Percentiles rank a stretch among this genome's conserved stretches.
These are phyloP conservation scores for Blastocrithidia nonstop DNA, from an alignment of 208 protist genomes.

Conservation along the genomic window DNA sequence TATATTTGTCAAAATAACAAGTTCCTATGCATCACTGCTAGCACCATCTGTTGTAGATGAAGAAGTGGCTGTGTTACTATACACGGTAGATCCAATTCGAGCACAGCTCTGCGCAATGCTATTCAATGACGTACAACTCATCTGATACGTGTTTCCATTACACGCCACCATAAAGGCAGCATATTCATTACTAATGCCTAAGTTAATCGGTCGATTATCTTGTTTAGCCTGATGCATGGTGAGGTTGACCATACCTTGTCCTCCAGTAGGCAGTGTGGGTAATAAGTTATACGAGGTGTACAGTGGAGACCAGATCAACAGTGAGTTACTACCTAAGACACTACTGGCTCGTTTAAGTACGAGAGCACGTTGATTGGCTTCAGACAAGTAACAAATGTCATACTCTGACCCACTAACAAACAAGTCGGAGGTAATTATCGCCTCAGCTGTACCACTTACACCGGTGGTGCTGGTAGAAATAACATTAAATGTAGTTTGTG, in stretches of 20 bases:
- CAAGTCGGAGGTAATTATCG: constrained; percentile 17
- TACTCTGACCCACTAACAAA: constrained; percentile 43
- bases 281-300: constrained; percentile 39
- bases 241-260: constrained; percentile 37
- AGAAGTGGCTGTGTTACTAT: neutral
- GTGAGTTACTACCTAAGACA: constrained; percentile 1
- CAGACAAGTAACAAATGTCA: constrained; percentile 56
- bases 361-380: constrained; percentile 9
- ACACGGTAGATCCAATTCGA: constrained; percentile 5
- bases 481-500: constrained; percentile 20
- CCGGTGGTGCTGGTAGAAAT: constrained; percentile 14
- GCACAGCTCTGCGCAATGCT: constrained; percentile 27
- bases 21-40: no score
- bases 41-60: neutral
- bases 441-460: constrained; percentile 14
- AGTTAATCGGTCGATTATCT: constrained; percentile 27
- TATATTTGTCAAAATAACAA: constrained; percentile 13
- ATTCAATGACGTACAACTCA: constrained; percentile 20
- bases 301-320: constrained; percentile 49
- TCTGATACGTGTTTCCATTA: constrained; percentile 8
- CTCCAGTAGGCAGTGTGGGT: constrained; percentile 18
- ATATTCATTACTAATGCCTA: constrained; percentile 25
- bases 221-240: constrained; percentile 18
- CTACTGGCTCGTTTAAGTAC: constrained; percentile 16
- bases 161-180: constrained; percentile 61